A percentile compares a stretch with the other conserved stretches of the same genome.
These are phyloP conservation scores for Talinum fruticosum DNA, from an alignment of 148 eudicot genomes.

Conservation along the genomic window DNA sequence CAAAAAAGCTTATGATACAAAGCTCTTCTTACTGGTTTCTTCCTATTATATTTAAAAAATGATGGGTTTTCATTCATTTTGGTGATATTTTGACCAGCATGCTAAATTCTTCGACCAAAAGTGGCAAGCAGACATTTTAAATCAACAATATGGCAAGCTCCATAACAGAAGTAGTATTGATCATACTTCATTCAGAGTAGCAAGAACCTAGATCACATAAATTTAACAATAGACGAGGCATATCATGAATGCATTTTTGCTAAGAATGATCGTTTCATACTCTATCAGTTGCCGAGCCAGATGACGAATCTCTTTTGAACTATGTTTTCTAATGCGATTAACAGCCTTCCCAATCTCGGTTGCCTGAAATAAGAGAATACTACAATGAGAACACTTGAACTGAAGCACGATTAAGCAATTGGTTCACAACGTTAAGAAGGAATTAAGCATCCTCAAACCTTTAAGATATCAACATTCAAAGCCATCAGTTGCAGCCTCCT, in stretches of 20 bases:
- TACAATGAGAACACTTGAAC: slow-evolving; percentile 13
- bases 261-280: slow-evolving; percentile 45
- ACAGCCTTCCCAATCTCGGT: slow-evolving; percentile 93
- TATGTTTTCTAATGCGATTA: slow-evolving; percentile 58
- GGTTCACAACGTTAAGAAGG: neutral
- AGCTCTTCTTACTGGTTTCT: neutral
- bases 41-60: neutral
- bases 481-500: slow-evolving; percentile 67
- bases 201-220: neutral
- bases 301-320: slow-evolving; percentile 51
- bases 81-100: neutral
- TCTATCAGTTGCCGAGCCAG: slow-evolving; percentile 58
- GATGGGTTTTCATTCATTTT: neutral
- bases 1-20: neutral
- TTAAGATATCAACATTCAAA: slow-evolving; percentile 54
- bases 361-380: slow-evolving; percentile 44
- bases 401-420: neutral
- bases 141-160: neutral
- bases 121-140: neutral
- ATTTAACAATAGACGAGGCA: neutral
- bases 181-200: neutral
- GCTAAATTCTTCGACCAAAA: slow-evolving; percentile 7
- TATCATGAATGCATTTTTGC: neutral
- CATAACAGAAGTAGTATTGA: neutral
- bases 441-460: slow-evolving; percentile 34